phyloP scores from a whole-genome alignment of 495 filamentous ascomycete genomes.

The Stereocaulon alpinum region DNA sequence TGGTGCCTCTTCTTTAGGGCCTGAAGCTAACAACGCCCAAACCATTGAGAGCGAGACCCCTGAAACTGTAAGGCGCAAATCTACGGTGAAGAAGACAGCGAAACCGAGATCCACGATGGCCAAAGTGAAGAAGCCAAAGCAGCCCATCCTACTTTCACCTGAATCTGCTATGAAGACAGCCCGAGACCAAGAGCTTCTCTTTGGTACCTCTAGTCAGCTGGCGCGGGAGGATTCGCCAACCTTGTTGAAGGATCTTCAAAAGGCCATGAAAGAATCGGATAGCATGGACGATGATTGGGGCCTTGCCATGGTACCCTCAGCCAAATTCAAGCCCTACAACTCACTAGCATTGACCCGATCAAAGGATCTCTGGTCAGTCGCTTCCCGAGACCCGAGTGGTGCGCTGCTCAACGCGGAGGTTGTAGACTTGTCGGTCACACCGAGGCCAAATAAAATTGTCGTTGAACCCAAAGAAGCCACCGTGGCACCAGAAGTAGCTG shows the following conservation, averaged over 20 bases:
- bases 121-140: constrained; percentile 36
- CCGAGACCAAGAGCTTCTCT: constrained; percentile 71
- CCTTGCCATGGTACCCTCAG: background rate
- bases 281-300: background rate
- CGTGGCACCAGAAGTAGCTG: background rate
- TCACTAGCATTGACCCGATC: constrained; percentile 26
- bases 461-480: background rate
- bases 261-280: constrained; percentile 56
- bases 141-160: constrained; percentile 59
- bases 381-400: constrained; percentile 52
- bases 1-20: background rate
- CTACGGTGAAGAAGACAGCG: constrained; percentile 21
- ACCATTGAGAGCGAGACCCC: constrained; percentile 17
- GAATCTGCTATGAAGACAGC: constrained; percentile 55
- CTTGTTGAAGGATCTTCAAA: constrained; percentile 55
- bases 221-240: constrained; percentile 64
- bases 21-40: background rate
- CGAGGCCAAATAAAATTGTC: constrained; percentile 11
- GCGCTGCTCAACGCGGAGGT: constrained; percentile 48
- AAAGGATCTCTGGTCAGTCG: constrained; percentile 55
- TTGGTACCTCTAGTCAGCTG: constrained; percentile 88
- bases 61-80: constrained; percentile 20
- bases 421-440: constrained; percentile 45
- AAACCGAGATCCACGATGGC: constrained; percentile 29
- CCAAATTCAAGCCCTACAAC: constrained; percentile 7